These are phyloP conservation scores for Ophiostoma himal-ulmi DNA, from an alignment of 2,329 filamentous ascomycete species.

Conservation along the genomic window DNA sequence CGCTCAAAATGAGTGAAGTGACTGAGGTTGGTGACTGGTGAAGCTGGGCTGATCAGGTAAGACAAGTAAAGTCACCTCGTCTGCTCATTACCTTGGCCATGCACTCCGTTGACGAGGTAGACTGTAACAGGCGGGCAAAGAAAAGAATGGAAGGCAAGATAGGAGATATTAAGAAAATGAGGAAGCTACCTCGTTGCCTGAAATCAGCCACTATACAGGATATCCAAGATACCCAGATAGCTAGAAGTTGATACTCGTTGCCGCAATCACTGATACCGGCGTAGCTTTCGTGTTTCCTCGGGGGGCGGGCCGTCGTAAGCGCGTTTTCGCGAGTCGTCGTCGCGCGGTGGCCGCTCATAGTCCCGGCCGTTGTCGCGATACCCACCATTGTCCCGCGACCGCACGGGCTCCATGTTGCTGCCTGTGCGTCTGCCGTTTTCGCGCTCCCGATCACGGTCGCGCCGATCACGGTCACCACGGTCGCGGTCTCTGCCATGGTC, in stretches of 20 bases:
- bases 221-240: background rate
- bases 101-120: background rate
- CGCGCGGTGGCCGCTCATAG: conserved; percentile 48
- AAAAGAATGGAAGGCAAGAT: background rate
- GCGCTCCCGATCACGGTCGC: conserved; percentile 30
- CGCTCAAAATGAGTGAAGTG: background rate
- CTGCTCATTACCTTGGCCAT: background rate
- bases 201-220: background rate
- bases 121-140: background rate
- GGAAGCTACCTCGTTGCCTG: background rate
- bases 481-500: conserved; percentile 37
- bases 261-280: conserved; percentile 51
- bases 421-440: conserved; percentile 35
- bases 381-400: conserved; percentile 25
- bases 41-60: background rate
- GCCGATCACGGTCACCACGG: conserved; percentile 17
- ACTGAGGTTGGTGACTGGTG: background rate
- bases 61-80: background rate
- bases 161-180: background rate
- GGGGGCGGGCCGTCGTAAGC: conserved; percentile 72
- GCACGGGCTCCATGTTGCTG: conserved; percentile 30
- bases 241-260: background rate
- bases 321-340: conserved; percentile 59
- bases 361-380: conserved; percentile 33
- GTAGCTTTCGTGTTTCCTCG: conserved; percentile 67